Conservation (phyloP, 2,329 filamentous ascomycete species). For the Mycosphaerelloides madeirae region DNA sequence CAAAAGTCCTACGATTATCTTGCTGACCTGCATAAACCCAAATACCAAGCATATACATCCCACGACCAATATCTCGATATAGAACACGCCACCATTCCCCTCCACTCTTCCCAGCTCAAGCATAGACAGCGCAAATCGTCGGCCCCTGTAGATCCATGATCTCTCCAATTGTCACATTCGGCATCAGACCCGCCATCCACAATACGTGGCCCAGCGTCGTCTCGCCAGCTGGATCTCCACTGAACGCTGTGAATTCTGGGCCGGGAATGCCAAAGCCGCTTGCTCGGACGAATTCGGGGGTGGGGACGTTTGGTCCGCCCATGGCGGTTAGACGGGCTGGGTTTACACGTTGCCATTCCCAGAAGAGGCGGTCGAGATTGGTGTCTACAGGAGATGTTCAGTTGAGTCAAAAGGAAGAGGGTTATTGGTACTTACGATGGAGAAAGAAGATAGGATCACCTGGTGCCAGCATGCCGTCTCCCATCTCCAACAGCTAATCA, state of each 20-base stretch:
- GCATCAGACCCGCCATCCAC: conserved; percentile 18
- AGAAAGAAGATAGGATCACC: conserved; percentile 22
- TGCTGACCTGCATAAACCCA: too few species aligned
- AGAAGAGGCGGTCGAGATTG: conserved; percentile 21
- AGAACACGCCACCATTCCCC: too few species aligned
- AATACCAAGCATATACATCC: too few species aligned
- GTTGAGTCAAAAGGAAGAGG: not conserved
- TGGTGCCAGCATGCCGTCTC: conserved; percentile 18
- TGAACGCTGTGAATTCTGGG: conserved; percentile 17
- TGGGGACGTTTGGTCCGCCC: conserved; percentile 17
- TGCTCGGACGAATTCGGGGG: conserved; percentile 12
- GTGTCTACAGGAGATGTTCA: conserved; percentile 6
- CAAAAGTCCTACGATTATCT: too few species aligned
- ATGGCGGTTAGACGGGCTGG: conserved; percentile 13
- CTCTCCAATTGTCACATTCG: conserved; percentile 18
- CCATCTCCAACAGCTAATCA: conserved; percentile 13
- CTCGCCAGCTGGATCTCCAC: conserved; percentile 14
- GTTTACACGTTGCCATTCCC: conserved; percentile 15
- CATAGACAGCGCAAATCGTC: conserved; percentile 17
- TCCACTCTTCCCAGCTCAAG: not conserved
- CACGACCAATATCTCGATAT: too few species aligned
- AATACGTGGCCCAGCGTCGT: conserved; percentile 19
- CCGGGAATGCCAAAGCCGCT: conserved; percentile 17
- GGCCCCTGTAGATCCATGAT: conserved; percentile 15
- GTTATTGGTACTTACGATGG: conserved; percentile 7